Conservation (phyloP, 179 eudicot species). For the Patellifolia procumbens region DNA sequence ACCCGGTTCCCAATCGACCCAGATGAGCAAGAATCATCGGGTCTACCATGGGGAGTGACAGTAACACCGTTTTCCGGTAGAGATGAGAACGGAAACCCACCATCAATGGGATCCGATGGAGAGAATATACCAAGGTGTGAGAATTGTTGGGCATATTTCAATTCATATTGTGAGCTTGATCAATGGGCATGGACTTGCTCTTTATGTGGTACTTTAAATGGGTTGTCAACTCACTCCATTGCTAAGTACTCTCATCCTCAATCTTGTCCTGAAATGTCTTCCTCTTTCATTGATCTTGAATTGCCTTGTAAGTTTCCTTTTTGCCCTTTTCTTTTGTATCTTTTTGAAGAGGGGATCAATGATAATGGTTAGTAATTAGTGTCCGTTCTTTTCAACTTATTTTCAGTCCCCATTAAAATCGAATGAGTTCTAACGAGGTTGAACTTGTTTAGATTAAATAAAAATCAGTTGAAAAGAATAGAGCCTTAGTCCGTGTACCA, state of each 20-base stretch:
- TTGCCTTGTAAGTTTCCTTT: constrained; percentile 52
- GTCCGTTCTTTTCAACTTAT: too few species aligned
- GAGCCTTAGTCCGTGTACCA: too few species aligned
- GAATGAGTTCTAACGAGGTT: too few species aligned
- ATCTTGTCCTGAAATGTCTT: constrained; percentile 65
- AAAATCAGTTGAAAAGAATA: too few species aligned
- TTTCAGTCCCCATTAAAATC: too few species aligned
- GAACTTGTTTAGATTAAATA: too few species aligned
- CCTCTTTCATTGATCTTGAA: constrained; percentile 89
- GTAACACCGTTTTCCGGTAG: constrained; percentile 63
- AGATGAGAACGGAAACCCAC: constrained; percentile 77
- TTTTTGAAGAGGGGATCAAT: not conserved
- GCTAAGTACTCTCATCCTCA: constrained; percentile 66
- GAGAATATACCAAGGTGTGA: constrained; percentile 82
- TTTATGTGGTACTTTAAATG: constrained; percentile 88
- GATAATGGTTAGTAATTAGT: too few species aligned
- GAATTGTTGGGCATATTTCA: constrained; percentile 97
- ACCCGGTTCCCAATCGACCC: constrained; percentile 64
- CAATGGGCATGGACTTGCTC: constrained; percentile 95
- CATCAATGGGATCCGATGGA: constrained; percentile 78
- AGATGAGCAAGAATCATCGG: constrained; percentile 67
- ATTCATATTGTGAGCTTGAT: constrained; percentile 82
- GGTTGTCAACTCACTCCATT: constrained; percentile 53
- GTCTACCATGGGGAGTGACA: constrained; percentile 90
- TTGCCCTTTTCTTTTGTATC: not conserved